A percentile compares a stretch with the other conserved stretches of the same genome.
phyloP scores from a whole-genome alignment of 495 filamentous ascomycete genomes.

The Umbilicaria muhlenbergii region DNA sequence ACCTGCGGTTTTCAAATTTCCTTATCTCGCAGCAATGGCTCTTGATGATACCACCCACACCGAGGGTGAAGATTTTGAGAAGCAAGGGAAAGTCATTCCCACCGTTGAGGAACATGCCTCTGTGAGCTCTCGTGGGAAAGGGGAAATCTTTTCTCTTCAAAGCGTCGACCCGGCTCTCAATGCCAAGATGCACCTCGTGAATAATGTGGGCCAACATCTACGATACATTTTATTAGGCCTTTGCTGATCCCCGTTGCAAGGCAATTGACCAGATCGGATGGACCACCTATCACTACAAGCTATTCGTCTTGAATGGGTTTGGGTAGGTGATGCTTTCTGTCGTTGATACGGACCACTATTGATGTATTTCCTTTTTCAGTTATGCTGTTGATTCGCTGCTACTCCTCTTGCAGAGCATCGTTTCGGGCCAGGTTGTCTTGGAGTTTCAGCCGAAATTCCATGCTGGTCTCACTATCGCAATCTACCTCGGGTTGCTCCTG shows the following conservation, averaged over 20 bases:
- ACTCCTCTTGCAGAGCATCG: conserved; percentile 16
- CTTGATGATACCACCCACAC: neutral
- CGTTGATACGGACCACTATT: neutral
- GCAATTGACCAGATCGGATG: conserved; percentile 21
- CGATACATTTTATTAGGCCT: too few relatives aligned
- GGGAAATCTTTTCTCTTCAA: conserved; percentile 6
- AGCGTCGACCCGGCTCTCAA: conserved; percentile 14
- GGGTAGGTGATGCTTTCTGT: conserved; percentile 23
- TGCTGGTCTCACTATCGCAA: conserved; percentile 19
- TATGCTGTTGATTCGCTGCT: neutral
- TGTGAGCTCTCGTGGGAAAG: conserved; percentile 3
- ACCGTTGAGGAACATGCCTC: neutral
- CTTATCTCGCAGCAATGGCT: neutral
- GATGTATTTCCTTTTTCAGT: neutral
- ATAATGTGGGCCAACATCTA: neutral
- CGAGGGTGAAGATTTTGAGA: too few relatives aligned
- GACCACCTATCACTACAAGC: conserved; percentile 19
- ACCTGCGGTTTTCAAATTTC: neutral
- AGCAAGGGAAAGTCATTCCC: neutral
- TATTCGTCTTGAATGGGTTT: conserved; percentile 22
- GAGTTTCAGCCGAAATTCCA: conserved; percentile 12
- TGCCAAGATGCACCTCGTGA: conserved; percentile 17
- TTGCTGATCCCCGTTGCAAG: too few relatives aligned
- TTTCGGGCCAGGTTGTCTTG: conserved; percentile 19
- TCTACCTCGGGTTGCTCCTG: conserved; percentile 30